Conservation (phyloP, 192 early-diverging fungal genomes). For the Coemansia sp. region DNA sequence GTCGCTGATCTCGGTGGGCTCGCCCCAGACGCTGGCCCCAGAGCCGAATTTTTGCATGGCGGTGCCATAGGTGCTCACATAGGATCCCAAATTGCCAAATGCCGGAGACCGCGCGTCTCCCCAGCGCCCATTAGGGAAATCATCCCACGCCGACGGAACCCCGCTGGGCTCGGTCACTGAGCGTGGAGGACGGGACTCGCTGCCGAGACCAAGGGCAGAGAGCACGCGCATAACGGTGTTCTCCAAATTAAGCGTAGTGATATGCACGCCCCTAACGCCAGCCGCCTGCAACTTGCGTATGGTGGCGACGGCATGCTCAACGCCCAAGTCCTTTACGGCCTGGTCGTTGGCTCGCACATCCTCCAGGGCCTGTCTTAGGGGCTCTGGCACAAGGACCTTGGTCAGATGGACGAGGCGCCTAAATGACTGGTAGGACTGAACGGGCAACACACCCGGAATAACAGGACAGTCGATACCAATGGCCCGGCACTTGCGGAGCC, state of each 20-base stretch:
- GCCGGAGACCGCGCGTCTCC: conserved; percentile 93
- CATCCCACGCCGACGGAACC: conserved; percentile 63
- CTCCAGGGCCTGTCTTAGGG: conserved; percentile 73
- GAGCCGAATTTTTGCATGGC: conserved; percentile 71
- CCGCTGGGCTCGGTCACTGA: not conserved
- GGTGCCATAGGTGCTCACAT: conserved; percentile 64
- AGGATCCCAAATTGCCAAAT: conserved; percentile 64
- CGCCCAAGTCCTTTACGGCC: conserved; percentile 93
- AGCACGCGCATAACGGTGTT: conserved; percentile 78
- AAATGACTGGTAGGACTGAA: conserved; percentile 90
- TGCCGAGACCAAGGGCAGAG: conserved; percentile 56
- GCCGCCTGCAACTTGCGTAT: conserved; percentile 59
- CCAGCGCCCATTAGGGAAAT: conserved; percentile 99
- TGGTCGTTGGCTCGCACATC: conserved; percentile 93
- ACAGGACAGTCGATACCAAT: conserved; percentile 77
- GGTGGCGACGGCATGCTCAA: conserved; percentile 75
- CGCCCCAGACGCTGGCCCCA: conserved; percentile 75
- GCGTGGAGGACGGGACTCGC: not conserved
- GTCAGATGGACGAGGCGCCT: conserved; percentile 82
- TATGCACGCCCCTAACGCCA: conserved; percentile 76
- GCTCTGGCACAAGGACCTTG: conserved; percentile 79
- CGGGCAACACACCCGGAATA: conserved; percentile 91
- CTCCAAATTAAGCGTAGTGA: conserved; percentile 95
- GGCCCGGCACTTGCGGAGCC: conserved; percentile 70
- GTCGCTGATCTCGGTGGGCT: conserved; percentile 62